These are phyloP conservation scores for Aaosphaeria pasadenensis DNA, from an alignment of 2,329 filamentous ascomycete species.

Conservation along the genomic window DNA sequence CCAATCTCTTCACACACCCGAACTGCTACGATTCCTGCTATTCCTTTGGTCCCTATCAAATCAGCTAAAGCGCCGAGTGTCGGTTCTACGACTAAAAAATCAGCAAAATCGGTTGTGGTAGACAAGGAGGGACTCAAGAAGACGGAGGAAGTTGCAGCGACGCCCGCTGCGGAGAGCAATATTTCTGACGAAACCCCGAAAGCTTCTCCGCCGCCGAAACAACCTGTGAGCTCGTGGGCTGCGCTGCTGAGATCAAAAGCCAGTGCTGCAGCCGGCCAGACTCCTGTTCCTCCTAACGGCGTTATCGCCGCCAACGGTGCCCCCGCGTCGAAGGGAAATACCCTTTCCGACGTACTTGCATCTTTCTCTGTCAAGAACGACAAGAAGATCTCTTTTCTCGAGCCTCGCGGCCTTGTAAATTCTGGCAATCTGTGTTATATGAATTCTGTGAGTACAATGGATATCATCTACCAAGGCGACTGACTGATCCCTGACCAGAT, in stretches of 20 bases:
- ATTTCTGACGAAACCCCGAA: constrained; percentile 36
- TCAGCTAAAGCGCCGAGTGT: constrained; percentile 38
- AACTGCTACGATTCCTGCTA: constrained; percentile 44
- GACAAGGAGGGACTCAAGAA: constrained; percentile 16
- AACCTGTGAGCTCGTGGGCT: constrained; percentile 64
- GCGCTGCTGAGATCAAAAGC: constrained; percentile 60
- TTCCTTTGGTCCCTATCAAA: constrained; percentile 53
- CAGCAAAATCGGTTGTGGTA: constrained; percentile 21
- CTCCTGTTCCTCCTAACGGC: constrained; percentile 26
- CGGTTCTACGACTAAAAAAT: constrained; percentile 35
- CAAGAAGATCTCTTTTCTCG: constrained; percentile 74
- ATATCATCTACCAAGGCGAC: neutral
- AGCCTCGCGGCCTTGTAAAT: constrained; percentile 91
- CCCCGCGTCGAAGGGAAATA: constrained; percentile 52
- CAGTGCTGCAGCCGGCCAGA: constrained; percentile 28
- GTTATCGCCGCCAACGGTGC: constrained; percentile 39
- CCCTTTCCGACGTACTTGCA: constrained; percentile 73
- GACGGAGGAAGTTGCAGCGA: constrained; percentile 4
- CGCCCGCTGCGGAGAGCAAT: constrained; percentile 8
- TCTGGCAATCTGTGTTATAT: constrained; percentile 99
- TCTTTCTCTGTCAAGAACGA: constrained; percentile 66
- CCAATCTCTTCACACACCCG: constrained; percentile 38
- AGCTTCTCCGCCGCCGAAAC: constrained; percentile 42
- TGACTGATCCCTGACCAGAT: constrained; percentile 58
- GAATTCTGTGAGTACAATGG: constrained; percentile 75